Base-by-base conservation (phyloP, 306 rosid genomes). In the Trifolium subterraneum region DNA sequence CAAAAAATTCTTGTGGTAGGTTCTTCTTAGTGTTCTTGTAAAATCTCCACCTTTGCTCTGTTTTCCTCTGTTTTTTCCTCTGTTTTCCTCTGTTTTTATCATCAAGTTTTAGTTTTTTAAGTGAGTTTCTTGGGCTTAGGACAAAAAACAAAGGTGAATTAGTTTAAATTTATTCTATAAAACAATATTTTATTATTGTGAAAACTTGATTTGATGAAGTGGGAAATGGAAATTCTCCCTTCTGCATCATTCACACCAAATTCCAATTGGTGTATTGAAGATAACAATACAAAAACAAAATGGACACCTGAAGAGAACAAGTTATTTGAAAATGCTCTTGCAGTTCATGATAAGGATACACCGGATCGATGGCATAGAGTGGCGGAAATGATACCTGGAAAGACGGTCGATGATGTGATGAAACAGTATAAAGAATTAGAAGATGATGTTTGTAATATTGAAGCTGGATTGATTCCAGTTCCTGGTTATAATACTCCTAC, bases 261-360 rank as follows among this genome's bases (percentile, higher is more conserved):
- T 56, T 6, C 70, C 42, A 88, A 68, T 74, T 86, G 97, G 95
- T 63, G 76, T 69, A 29, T 80, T 20, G 90, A 77, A 18, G 78
- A 91, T 14, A 72, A 60, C 71, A 86, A 63, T 66, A 72, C 71
- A 70, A n/a, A n/a, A n/a, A 38, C 88, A 35, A 87, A 70, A 52
- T 94, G 98, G 98, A 91, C 93, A 13, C 76, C 58, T 0, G 88
- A 82, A 4, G 99, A 94, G 89, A 94, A 95, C 90, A 95, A 95
- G 42, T 10, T 84, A 33, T 95, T 95, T 60, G 99, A 95, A 61
- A 88, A 92, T 78, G 98, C 99, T 41, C 87, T 95, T n/a, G 99
- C 99, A 0, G 68, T 90, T 35, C 58, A 73, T 76, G 98, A 90
- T 14, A 85, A 83, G 74, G 97, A 95, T 15, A 79, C 89, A 3